Conservation (phyloP, 148 eudicot genomes). For the Rhododendron ovatum region DNA sequence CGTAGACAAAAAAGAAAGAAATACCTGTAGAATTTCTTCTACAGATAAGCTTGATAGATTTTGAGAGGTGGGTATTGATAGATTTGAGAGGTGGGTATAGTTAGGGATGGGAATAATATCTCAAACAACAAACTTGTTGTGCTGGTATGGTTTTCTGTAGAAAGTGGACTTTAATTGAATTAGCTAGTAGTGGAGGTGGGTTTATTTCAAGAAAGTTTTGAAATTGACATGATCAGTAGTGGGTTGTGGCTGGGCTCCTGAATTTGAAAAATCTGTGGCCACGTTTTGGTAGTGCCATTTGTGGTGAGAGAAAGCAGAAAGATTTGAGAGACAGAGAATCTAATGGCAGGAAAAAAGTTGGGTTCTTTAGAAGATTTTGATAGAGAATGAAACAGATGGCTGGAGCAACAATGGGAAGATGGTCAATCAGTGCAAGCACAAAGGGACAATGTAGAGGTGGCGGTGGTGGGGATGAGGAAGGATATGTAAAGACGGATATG, state of each 20-base stretch:
- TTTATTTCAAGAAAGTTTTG: slow-evolving; percentile 9
- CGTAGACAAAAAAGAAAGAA: neutral
- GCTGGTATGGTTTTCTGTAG: neutral
- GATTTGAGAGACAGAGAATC: neutral
- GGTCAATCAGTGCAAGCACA: neutral
- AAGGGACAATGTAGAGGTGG: neutral
- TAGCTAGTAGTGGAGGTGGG: slow-evolving; percentile 7
- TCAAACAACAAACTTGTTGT: neutral
- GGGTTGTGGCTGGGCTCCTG: slow-evolving; percentile 17
- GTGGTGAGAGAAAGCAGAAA: neutral
- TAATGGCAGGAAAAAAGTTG: neutral
- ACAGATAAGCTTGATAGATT: slow-evolving; percentile 8
- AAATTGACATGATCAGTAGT: neutral
- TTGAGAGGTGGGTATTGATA: slow-evolving; percentile 3
- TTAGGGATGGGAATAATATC: neutral
- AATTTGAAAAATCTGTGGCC: slow-evolving; percentile 71
- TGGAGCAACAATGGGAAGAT: neutral
- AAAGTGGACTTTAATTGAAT: neutral
- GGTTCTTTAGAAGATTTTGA: neutral
- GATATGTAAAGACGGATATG: too few species aligned
- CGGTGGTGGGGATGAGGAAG: neutral
- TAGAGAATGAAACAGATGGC: neutral
- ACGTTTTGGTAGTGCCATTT: slow-evolving; percentile 44
- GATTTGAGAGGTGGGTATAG: slow-evolving; percentile 5
- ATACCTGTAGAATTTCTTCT: neutral